These are phyloP conservation scores for Picea glauca DNA, from an alignment of 75 land plant genomes.

Conservation along the genomic window DNA sequence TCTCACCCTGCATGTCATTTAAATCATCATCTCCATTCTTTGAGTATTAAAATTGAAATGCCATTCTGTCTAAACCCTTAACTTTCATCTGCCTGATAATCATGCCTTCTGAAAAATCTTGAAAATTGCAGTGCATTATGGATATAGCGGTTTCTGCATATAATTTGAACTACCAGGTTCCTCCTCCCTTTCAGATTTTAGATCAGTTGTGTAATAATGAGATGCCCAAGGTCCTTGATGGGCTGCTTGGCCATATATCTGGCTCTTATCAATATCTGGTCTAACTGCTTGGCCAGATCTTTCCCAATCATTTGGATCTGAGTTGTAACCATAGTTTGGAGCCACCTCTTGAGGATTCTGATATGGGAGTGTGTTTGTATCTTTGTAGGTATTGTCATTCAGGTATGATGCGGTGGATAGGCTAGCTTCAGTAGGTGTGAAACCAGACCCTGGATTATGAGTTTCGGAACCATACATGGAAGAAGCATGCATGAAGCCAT, in stretches of 20 bases:
- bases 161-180: not conserved
- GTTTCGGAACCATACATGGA: not conserved
- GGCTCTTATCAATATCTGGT: not conserved
- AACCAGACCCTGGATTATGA: not conserved
- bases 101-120: not conserved
- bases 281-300: not conserved
- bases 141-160: not conserved
- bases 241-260: slow-evolving; percentile 10
- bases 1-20: not conserved
- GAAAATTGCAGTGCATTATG: not conserved
- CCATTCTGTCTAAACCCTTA: not conserved
- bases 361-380: not conserved
- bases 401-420: not conserved
- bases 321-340: slow-evolving; percentile 1
- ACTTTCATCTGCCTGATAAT: not conserved
- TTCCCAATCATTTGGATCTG: slow-evolving; percentile 2
- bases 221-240: slow-evolving; percentile 1
- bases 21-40: slow-evolving; percentile 2
- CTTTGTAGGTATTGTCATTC: not conserved
- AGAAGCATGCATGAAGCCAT: not conserved
- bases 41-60: not conserved
- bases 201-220: not conserved
- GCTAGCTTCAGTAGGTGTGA: not conserved
- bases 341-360: slow-evolving; percentile 9
- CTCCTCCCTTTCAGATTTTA: slow-evolving; percentile 1